Conservation (phyloP, 768 basidiomycete species). For the Amanita fuliginea region DNA sequence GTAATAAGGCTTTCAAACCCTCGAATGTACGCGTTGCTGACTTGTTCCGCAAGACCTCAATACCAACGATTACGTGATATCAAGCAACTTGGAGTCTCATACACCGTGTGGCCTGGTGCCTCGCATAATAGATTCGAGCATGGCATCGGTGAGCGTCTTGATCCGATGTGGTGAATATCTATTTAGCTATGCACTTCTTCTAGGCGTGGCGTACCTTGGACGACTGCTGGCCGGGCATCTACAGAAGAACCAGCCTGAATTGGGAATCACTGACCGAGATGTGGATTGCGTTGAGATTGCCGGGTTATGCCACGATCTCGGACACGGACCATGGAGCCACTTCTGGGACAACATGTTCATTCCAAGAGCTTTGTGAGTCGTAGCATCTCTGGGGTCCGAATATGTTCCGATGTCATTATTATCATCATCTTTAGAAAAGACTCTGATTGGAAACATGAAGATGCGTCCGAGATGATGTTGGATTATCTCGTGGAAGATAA, state of each 20-base stretch:
- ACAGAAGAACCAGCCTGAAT: slow-evolving; percentile 42
- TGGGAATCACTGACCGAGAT: slow-evolving; percentile 61
- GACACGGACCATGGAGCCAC: slow-evolving; percentile 81
- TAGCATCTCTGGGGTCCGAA: not conserved
- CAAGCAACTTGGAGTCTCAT: slow-evolving; percentile 73
- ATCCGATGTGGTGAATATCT: not conserved
- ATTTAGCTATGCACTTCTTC: slow-evolving; percentile 2
- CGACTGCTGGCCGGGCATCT: slow-evolving; percentile 52
- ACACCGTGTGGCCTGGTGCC: slow-evolving; percentile 68
- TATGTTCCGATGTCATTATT: not conserved
- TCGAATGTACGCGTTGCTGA: slow-evolving; percentile 4
- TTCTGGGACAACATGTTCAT: slow-evolving; percentile 75
- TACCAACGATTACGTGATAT: slow-evolving; percentile 71
- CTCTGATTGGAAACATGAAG: slow-evolving; percentile 61
- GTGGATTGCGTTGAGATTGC: slow-evolving; percentile 71
- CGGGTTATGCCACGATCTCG: slow-evolving; percentile 77
- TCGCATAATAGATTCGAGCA: slow-evolving; percentile 81
- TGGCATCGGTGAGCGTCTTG: slow-evolving; percentile 45
- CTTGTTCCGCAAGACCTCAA: slow-evolving; percentile 35
- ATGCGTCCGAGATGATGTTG: slow-evolving; percentile 78
- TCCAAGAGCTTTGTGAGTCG: slow-evolving; percentile 49
- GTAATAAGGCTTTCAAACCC: slow-evolving; percentile 25
- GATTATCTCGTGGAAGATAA: slow-evolving; percentile 54
- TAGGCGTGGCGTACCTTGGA: slow-evolving; percentile 70
- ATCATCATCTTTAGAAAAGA: slow-evolving; percentile 27